phyloP scores from a whole-genome alignment of 2,329 filamentous ascomycete genomes.

The Daldinia sp. region DNA sequence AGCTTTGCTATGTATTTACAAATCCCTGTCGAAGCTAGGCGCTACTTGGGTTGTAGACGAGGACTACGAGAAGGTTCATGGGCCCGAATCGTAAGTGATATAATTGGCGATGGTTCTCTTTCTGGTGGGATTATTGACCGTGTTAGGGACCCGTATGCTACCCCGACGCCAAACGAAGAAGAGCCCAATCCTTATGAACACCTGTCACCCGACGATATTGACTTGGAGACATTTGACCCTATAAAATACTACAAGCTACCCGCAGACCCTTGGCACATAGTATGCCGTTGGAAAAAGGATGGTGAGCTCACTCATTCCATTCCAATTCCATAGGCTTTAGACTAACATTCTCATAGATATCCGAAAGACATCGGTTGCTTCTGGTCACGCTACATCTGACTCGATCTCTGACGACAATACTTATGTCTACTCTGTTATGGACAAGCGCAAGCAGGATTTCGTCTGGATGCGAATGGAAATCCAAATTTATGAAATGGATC shows the following conservation, averaged over 20 bases:
- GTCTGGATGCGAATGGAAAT: slow-evolving; percentile 97
- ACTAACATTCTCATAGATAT: slow-evolving; percentile 53
- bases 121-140: slow-evolving; percentile 14
- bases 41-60: slow-evolving; percentile 84
- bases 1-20: slow-evolving; percentile 94
- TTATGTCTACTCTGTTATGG: slow-evolving; percentile 52
- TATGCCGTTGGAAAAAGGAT: slow-evolving; percentile 85
- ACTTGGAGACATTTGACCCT: slow-evolving; percentile 57
- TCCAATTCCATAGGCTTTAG: slow-evolving; percentile 54
- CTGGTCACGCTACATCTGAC: slow-evolving; percentile 42
- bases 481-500: slow-evolving; percentile 93
- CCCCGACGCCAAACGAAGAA: background rate
- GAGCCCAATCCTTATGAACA: slow-evolving; percentile 44
- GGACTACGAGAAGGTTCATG: slow-evolving; percentile 60
- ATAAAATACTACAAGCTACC: slow-evolving; percentile 80
- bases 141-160: slow-evolving; percentile 33
- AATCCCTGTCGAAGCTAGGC: slow-evolving; percentile 85
- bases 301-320: slow-evolving; percentile 65
- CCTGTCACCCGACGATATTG: slow-evolving; percentile 43
- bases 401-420: slow-evolving; percentile 54
- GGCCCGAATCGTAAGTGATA: slow-evolving; percentile 52
- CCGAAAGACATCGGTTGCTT: slow-evolving; percentile 46
- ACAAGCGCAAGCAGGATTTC: slow-evolving; percentile 65
- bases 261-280: slow-evolving; percentile 93
- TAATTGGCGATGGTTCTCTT: background rate